Evolutionary conservation across 2,329 filamentous ascomycete genomes (phyloP), one percentile per base, ranked within the genome.

Genomic region (Pseudocercospora cruenta): DNA sequence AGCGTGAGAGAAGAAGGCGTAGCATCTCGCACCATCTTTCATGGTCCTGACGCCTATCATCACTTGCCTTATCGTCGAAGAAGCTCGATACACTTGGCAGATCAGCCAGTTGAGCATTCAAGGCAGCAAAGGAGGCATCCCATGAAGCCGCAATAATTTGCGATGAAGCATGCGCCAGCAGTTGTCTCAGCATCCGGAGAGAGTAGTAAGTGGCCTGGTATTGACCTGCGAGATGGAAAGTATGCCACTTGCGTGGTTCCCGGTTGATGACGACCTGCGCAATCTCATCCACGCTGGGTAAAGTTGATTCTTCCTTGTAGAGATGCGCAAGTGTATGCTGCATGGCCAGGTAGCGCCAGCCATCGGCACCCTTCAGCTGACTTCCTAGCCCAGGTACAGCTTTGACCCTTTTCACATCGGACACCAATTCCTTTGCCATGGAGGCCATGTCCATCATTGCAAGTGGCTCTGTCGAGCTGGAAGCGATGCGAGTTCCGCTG

Each of bases 71-170:
- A 26, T 62, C 54, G 12, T 49, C 51, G 28, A 74, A 70, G 61
- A 74, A 71, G 1, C 47, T 54, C 7, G 66, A 60, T 7, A 74
- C 71, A 4, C 63, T 64, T 7, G 73, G 73, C 59, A 73, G 57
- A 24, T 53, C 64, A 3, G 63, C 51, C n/a, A 71, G 61, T 4
- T 51, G 43, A 12, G 43, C 39, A 16, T 54, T 39, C 24, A 72
- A 54, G 10, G 62, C 58, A 1, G 67, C 43, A 49, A 67, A 61
- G 62, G 60, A 19, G 12, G 31, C 47, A 36, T 51, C 19, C 28
- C 45, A 45, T 14, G 22, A 22, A n/a, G 85, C 83, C 49, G 87
- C 84, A 59, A 83, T 82, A 59, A 84, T 75, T 57, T 74, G 31
- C 14, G 21, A 43, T 8, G 78, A 70, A 0, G 62, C 53, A 36